Evolutionary conservation across 2,329 filamentous ascomycete genomes (phyloP), one percentile per base, ranked within the genome.

Genomic region (Ophiostoma angusticollis): DNA sequence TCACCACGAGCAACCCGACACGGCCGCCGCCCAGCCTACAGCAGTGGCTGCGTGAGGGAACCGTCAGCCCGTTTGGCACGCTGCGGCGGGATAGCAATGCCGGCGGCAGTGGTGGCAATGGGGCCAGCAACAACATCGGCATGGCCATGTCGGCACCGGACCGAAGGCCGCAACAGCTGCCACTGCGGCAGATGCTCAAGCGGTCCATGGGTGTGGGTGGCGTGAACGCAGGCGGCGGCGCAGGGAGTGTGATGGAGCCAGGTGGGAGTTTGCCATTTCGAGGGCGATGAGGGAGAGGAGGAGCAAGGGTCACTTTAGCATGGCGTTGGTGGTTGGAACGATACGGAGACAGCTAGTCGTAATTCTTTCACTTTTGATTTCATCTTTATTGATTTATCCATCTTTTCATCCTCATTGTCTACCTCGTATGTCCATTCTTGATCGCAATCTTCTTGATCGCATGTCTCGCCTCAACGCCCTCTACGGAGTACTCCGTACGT

Each of bases 11-110:
- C 27, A 40, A 39, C 38, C 43, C 39, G 28, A 44, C 37, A 14
- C 36, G 38, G 17, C 43, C 37, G 18, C 41, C 42, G 23, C 49
- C 53, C 6, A 58, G 47, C 13, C 43, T 59, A 34, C 52, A 58
- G 35, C 48, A 46, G 23, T 60, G 57, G 57, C 44, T 61, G 31
- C 37, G 50, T 31, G 50, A 53, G 3, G 54, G 54, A 32, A 54
- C 51, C 9, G 55, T 59, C 6, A 59, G 56, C 35, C 57, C 58
- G 4, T 59, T 59, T 43, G 53, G 49, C 21, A 52, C 54, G 27
- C 45, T 58, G 29, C 47, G 44, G 25, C 46, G 46, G 25, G 44
- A 38, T 22, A 34, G 27, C 9, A n/a, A 6, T n/a, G 7, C 16
- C 31, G 19, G 28, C 24, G 24, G 5, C 12, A 12, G 9, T 5